These are phyloP conservation scores for Cladosporium colombiae DNA, from an alignment of 2,329 filamentous ascomycete species.

Conservation along the genomic window DNA sequence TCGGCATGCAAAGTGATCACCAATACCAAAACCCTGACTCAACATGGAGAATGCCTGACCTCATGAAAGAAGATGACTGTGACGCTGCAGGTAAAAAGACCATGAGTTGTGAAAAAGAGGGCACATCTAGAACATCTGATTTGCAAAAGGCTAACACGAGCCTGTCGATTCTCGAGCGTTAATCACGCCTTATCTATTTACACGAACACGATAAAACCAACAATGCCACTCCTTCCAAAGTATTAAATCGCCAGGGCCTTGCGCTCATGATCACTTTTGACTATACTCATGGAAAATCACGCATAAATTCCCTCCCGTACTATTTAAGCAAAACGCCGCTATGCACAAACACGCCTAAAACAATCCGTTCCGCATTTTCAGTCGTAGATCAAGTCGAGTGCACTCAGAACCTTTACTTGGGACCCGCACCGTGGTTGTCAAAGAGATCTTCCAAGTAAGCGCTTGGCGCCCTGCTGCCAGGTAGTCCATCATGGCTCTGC, in stretches of 20 bases:
- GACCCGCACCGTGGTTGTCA: constrained; percentile 63
- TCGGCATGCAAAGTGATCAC: not conserved
- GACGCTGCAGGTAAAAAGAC: not conserved
- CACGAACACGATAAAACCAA: not conserved
- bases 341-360: constrained; percentile 10
- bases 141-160: not conserved
- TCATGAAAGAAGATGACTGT: not conserved
- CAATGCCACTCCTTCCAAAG: not conserved
- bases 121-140: too few species aligned
- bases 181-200: not conserved
- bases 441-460: constrained; percentile 89
- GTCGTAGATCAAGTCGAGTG: not conserved
- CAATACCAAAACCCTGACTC: not conserved
- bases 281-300: not conserved
- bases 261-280: not conserved
- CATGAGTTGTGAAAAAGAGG: too few species aligned
- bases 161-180: not conserved
- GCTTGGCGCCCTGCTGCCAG: constrained; percentile 75
- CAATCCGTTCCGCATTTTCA: constrained; percentile 3
- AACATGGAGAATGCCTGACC: not conserved
- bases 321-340: not conserved
- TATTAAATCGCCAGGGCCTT: not conserved
- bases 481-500: constrained; percentile 55
- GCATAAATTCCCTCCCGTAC: not conserved
- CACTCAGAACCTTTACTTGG: constrained; percentile 24